Evolutionary conservation across 1,284 basidiomycete species (phyloP).

Genomic region (Lentinula novae-zelandiae): DNA sequence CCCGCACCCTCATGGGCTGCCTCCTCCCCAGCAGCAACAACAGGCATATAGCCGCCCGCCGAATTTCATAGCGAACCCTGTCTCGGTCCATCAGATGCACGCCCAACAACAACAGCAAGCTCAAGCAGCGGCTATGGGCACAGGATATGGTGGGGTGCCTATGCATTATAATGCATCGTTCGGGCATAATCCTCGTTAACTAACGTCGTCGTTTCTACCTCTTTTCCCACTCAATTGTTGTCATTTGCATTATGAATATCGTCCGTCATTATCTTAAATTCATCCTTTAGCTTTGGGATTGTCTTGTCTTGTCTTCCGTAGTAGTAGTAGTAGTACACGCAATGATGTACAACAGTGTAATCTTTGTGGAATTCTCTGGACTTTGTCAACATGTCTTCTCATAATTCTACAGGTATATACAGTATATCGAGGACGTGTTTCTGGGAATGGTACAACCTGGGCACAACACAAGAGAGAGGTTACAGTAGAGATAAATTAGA

Average conservation of each 20-base stretch:
- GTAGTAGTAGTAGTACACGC: neutral
- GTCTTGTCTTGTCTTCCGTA: neutral
- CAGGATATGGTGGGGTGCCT: slow-evolving; percentile 11
- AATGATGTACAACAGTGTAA: neutral
- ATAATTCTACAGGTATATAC: neutral
- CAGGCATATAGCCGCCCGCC: slow-evolving; percentile 33
- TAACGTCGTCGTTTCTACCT: neutral
- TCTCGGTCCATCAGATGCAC: slow-evolving; percentile 34
- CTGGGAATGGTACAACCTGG: neutral
- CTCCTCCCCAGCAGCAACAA: slow-evolving; percentile 39
- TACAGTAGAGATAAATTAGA: neutral
- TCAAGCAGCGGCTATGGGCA: slow-evolving; percentile 13
- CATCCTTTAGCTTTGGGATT: neutral
- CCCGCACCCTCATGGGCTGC: slow-evolving; percentile 56
- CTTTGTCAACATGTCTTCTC: neutral
- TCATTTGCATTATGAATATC: neutral
- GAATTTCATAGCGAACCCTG: slow-evolving; percentile 31
- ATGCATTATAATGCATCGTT: slow-evolving; percentile 12
- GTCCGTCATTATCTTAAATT: neutral
- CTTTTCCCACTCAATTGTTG: neutral
- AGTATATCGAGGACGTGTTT: neutral
- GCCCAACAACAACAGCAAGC: slow-evolving; percentile 14
- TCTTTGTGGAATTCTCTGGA: neutral
- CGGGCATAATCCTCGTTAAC: slow-evolving; percentile 11
- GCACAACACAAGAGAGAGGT: neutral